Evolutionary conservation across 2,329 filamentous ascomycete species (phyloP).

Genomic region (Ophiocordyceps camponoti-rufipedis): DNA sequence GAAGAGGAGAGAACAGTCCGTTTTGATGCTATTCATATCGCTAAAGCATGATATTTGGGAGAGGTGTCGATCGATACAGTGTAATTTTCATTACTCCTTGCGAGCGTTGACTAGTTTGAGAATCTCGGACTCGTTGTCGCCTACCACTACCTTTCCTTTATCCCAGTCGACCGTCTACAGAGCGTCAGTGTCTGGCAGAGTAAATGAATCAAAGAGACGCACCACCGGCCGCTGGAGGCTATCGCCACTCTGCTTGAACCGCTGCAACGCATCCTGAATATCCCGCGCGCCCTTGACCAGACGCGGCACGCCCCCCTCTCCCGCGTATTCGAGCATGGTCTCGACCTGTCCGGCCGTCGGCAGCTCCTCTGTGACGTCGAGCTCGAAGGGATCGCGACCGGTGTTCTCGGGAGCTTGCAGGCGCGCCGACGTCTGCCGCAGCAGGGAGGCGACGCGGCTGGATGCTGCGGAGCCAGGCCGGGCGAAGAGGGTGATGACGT

Average conservation of each 20-base stretch:
- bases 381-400: conserved; percentile 54
- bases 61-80: neutral
- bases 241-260: conserved; percentile 50
- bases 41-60: neutral
- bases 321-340: conserved; percentile 72
- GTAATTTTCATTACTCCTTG: conserved; percentile 10
- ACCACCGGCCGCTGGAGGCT: conserved; percentile 64
- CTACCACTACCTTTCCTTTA: conserved; percentile 63
- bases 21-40: neutral
- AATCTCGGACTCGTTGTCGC: conserved; percentile 77
- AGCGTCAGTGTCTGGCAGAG: neutral
- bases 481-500: conserved; percentile 95
- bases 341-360: conserved; percentile 71
- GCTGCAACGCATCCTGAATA: conserved; percentile 61
- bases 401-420: conserved; percentile 21
- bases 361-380: conserved; percentile 62
- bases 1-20: neutral
- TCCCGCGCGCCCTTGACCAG: conserved; percentile 59
- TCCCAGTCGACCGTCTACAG: conserved; percentile 69
- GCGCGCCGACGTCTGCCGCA: conserved; percentile 52
- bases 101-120: conserved; percentile 55
- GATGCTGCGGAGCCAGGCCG: conserved; percentile 59
- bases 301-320: conserved; percentile 34
- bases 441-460: conserved; percentile 50
- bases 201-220: conserved; percentile 16